phyloP scores from a whole-genome alignment of 2,329 filamentous ascomycete genomes.

The Aspergillus oerlinghausenensis region DNA sequence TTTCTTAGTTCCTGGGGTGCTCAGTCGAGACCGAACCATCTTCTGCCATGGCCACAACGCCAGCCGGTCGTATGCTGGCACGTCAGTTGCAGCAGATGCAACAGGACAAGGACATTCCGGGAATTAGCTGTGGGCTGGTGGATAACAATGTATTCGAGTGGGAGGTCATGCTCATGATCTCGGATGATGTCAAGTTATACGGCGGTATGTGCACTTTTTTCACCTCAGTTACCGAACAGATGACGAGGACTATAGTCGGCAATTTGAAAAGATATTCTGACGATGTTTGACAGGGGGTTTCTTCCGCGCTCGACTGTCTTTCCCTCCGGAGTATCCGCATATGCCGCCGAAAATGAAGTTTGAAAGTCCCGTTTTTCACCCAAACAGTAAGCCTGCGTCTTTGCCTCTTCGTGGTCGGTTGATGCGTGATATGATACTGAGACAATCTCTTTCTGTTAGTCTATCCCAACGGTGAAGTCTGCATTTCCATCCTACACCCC shows the following conservation, averaged over 20 bases:
- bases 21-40: not conserved
- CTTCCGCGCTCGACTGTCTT: conserved; percentile 79
- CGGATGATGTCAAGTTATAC: conserved; percentile 88
- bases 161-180: conserved; percentile 99
- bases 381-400: conserved; percentile 61
- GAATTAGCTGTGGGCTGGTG: conserved; percentile 87
- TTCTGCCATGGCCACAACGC: conserved; percentile 39
- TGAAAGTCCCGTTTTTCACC: conserved; percentile 82
- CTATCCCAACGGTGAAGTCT: conserved; percentile 80
- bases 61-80: conserved; percentile 60
- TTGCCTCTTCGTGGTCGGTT: not conserved
- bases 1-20: not conserved
- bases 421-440: not conserved
- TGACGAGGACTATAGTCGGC: not conserved
- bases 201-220: conserved; percentile 59
- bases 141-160: conserved; percentile 90
- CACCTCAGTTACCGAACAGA: not conserved
- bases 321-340: conserved; percentile 81
- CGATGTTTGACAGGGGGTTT: conserved; percentile 66
- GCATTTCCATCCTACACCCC: conserved; percentile 94
- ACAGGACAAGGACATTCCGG: conserved; percentile 81
- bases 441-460: conserved; percentile 43
- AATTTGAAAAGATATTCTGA: conserved; percentile 4
- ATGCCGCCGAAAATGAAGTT: conserved; percentile 87
- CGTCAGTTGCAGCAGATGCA: conserved; percentile 95